Evolutionary conservation across 352 stramenopile species (phyloP), one percentile per base, ranked within the genome.

Genomic region (Pythium guiyangense): DNA sequence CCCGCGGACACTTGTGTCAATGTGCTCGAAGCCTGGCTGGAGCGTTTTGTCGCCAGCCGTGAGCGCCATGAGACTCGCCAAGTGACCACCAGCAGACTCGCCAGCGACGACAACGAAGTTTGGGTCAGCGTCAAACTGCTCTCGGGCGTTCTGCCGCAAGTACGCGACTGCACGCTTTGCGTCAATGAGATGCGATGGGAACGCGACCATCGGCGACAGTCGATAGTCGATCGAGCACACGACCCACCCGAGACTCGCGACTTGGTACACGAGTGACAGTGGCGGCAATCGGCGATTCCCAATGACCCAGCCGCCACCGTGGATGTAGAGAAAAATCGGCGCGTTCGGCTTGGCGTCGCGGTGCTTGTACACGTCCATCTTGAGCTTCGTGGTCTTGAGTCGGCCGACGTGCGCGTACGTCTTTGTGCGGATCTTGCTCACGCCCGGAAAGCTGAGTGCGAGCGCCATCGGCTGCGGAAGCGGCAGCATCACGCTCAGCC

Each of bases 201-300:
- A 92, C 6, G 70, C 64, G 12, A 82, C 73, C 34, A 81, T 85
- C 6, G 79, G 82, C 0, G 79, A 89, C 43, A 88, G 62, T 2
- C 83, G 82, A 55, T 92, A 92, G 64, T 92, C 82, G 18, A 92
- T 78, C 39, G 79, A 75, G 47, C 79, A 90, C 17, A 92, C 69
- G 22, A 90, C 59, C 82, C 82, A 92, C 1, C 78, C 78, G 34
- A 66, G 49, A 48, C 49, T 71, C 3, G 61, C 72, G 43, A 89
- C 70, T 51, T 90, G 75, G 48, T 90, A 88, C 48, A 92, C 64
- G 5, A 87, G 66, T n/a, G 79, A 67, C 15, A 86, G 57, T 14
- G 76, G 76, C 12, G 76, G 69, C 27, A 64, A 70, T 25, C 69
- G 49, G 1, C 76, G 75, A 20, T 69, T 78, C 52, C 82, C 81